phyloP scores from a whole-genome alignment of 2,329 filamentous ascomycete genomes.

The Phoma sp. region DNA sequence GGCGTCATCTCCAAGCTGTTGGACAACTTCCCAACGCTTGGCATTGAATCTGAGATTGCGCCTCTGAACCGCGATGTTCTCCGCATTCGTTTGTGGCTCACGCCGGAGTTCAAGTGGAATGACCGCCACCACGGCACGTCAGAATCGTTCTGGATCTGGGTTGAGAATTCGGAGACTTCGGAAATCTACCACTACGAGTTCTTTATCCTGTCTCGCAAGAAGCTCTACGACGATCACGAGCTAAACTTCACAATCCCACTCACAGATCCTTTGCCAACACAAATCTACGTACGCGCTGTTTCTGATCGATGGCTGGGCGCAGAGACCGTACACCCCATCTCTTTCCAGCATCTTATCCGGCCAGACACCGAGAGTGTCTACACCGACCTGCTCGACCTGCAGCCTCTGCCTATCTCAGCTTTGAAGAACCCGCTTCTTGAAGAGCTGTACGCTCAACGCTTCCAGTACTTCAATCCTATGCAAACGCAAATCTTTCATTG shows the following conservation, averaged over 20 bases:
- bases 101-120: constrained; percentile 93
- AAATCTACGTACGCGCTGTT: constrained; percentile 94
- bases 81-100: constrained; percentile 85
- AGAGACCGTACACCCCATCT: constrained; percentile 93
- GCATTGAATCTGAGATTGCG: constrained; percentile 91
- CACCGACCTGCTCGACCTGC: constrained; percentile 89
- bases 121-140: constrained; percentile 92
- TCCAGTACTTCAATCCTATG: constrained; percentile 99
- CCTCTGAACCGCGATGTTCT: constrained; percentile 94
- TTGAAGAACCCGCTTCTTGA: constrained; percentile 87
- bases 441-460: constrained; percentile 85
- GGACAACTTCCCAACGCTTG: constrained; percentile 90
- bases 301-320: constrained; percentile 97
- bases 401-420: constrained; percentile 85
- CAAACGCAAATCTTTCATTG: constrained; percentile 99
- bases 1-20: constrained; percentile 80
- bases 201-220: constrained; percentile 89
- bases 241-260: constrained; percentile 97
- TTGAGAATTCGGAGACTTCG: constrained; percentile 96
- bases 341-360: constrained; percentile 96
- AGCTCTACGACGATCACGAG: constrained; percentile 95
- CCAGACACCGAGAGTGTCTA: constrained; percentile 98
- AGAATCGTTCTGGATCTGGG: constrained; percentile 98
- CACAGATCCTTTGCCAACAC: constrained; percentile 88
- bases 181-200: constrained; percentile 98